phyloP scores from a whole-genome alignment of 2,329 filamentous ascomycete species.

The Coleophoma eucalyptorum region DNA sequence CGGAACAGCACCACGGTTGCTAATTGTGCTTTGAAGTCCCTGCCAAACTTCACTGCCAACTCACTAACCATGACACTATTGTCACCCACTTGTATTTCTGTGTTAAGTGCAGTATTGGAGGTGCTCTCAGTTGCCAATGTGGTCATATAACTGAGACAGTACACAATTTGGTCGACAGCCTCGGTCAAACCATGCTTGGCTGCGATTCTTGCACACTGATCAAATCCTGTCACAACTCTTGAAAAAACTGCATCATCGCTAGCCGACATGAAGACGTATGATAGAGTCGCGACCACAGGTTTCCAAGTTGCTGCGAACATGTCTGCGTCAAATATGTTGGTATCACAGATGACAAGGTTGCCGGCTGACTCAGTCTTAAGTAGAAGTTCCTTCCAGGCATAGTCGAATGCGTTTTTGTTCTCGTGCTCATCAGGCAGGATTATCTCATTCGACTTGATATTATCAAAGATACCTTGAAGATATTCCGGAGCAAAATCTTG shows the following conservation, averaged over 20 bases:
- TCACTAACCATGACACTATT: constrained; percentile 98
- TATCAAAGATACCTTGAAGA: constrained; percentile 81
- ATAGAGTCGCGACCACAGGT: constrained; percentile 88
- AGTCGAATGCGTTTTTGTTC: constrained; percentile 93
- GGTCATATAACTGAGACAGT: constrained; percentile 85
- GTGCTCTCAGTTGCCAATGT: constrained; percentile 73
- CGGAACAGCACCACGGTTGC: constrained; percentile 95
- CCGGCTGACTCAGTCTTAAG: constrained; percentile 77
- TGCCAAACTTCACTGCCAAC: constrained; percentile 89
- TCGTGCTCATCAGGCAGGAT: constrained; percentile 97
- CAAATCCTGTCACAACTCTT: constrained; percentile 88
- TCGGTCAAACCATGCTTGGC: constrained; percentile 79
- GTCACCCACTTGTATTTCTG: constrained; percentile 88
- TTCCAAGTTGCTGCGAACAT: constrained; percentile 98
- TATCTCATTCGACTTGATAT: constrained; percentile 90
- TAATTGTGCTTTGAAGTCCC: constrained; percentile 89
- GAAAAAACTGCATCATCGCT: constrained; percentile 95
- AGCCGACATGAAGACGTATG: constrained; percentile 98
- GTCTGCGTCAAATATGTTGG: constrained; percentile 93
- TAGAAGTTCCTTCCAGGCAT: constrained; percentile 93
- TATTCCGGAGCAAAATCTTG: constrained; percentile 83
- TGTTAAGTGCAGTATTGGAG: constrained; percentile 85
- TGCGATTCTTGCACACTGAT: constrained; percentile 92
- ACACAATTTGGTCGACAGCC: constrained; percentile 88
- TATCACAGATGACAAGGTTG: constrained; percentile 74